Evolutionary conservation across 2,329 filamentous ascomycete genomes (phyloP).

Genomic region (Diplocarpon rosae): DNA sequence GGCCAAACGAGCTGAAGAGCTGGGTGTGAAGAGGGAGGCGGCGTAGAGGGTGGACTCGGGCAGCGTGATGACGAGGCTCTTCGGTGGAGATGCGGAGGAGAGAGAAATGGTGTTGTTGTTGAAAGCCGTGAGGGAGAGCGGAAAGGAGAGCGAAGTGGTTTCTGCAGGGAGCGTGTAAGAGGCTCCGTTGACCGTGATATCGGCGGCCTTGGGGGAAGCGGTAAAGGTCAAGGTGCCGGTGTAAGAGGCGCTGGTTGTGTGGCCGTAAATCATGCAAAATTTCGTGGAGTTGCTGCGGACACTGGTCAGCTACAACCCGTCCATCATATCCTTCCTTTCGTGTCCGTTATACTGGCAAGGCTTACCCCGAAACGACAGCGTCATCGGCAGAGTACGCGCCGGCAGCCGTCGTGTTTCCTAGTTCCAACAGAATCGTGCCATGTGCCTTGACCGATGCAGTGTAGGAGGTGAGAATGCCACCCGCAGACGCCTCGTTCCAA

Average conservation of each 20-base stretch:
- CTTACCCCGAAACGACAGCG: conserved; percentile 11
- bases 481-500: conserved; percentile 11
- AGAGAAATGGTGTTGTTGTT: conserved; percentile 16
- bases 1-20: conserved; percentile 27
- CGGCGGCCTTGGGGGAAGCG: not conserved
- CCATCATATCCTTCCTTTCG: too few relatives aligned
- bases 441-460: conserved; percentile 15
- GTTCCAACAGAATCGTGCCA: conserved; percentile 19
- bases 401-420: conserved; percentile 8
- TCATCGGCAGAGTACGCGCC: conserved; percentile 12
- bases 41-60: conserved; percentile 31
- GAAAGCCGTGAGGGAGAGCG: conserved; percentile 12
- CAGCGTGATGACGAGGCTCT: conserved; percentile 7
- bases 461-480: conserved; percentile 17
- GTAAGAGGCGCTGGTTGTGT: conserved; percentile 16
- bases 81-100: conserved; percentile 4
- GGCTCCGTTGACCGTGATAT: conserved; percentile 10
- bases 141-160: conserved; percentile 4
- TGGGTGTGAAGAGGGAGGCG: conserved; percentile 43
- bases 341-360: too few relatives aligned
- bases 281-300: conserved; percentile 12
- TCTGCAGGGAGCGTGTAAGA: conserved; percentile 8
- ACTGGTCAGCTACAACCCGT: not conserved
- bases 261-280: conserved; percentile 15
- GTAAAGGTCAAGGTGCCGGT: conserved; percentile 12